A percentile compares a stretch with the other conserved stretches of the same genome.
Evolutionary conservation across 2,329 filamentous ascomycete species (phyloP).

Genomic region (Hortaea sp.): DNA sequence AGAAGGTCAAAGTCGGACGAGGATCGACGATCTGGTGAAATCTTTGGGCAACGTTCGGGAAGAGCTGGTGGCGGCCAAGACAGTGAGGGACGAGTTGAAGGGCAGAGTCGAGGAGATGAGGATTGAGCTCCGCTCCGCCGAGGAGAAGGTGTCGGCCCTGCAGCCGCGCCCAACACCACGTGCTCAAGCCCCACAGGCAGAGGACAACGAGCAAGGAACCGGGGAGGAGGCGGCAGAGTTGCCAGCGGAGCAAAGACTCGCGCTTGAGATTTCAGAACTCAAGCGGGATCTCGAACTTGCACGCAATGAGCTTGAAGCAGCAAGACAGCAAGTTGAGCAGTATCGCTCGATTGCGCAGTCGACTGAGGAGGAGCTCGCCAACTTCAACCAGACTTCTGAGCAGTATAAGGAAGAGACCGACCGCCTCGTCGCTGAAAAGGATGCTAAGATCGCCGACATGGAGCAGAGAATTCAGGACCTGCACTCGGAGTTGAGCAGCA

Average conservation of each 20-base stretch:
- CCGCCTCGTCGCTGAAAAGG: constrained; percentile 62
- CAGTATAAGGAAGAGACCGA: constrained; percentile 85
- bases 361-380: constrained; percentile 77
- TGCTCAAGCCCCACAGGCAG: constrained; percentile 25
- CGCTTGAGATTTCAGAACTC: constrained; percentile 73
- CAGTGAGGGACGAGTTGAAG: constrained; percentile 80
- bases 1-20: constrained; percentile 73
- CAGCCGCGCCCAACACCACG: constrained; percentile 67
- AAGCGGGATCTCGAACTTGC: constrained; percentile 78
- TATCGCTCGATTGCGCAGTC: constrained; percentile 82
- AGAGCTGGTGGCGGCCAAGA: constrained; percentile 77
- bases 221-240: constrained; percentile 42
- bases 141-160: constrained; percentile 74
- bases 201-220: constrained; percentile 11
- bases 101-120: constrained; percentile 78
- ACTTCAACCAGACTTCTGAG: constrained; percentile 68
- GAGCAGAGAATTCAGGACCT: constrained; percentile 77
- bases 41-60: constrained; percentile 74
- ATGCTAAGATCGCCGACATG: constrained; percentile 68
- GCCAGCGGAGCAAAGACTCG: constrained; percentile 66
- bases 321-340: constrained; percentile 71
- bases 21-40: constrained; percentile 81
- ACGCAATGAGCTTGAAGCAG: constrained; percentile 68
- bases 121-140: constrained; percentile 77
- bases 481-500: constrained; percentile 66